These are phyloP conservation scores for Furcasterigmium sp. DNA, from an alignment of 2,329 filamentous ascomycete species.

Conservation along the genomic window DNA sequence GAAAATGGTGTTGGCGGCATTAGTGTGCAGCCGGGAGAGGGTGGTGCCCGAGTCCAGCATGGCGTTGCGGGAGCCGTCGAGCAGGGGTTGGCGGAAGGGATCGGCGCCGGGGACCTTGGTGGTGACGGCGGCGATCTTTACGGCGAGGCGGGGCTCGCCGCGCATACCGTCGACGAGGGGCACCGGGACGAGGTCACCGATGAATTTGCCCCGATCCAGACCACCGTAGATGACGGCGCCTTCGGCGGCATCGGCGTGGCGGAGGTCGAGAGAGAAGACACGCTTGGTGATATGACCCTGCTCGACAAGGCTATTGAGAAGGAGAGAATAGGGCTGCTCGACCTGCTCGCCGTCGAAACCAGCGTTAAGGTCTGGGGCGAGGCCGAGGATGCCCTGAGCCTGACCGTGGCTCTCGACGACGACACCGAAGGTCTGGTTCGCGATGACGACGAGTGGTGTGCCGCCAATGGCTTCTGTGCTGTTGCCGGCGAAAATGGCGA, in stretches of 20 bases:
- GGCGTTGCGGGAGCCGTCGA: slow-evolving; percentile 28
- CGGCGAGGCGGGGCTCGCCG: slow-evolving; percentile 30
- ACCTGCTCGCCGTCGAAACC: slow-evolving; percentile 25
- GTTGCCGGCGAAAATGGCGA: slow-evolving; percentile 36
- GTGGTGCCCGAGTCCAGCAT: slow-evolving; percentile 51
- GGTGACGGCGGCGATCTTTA: slow-evolving; percentile 24
- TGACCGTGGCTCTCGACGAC: slow-evolving; percentile 38
- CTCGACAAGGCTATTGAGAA: slow-evolving; percentile 42
- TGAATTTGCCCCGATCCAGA: slow-evolving; percentile 45
- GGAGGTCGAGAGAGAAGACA: slow-evolving; percentile 46
- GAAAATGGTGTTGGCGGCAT: slow-evolving; percentile 36
- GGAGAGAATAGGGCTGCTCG: slow-evolving; percentile 41
- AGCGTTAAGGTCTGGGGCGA: slow-evolving; percentile 34
- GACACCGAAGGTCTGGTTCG: slow-evolving; percentile 45
- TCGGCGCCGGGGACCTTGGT: slow-evolving; percentile 18
- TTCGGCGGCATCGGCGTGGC: slow-evolving; percentile 32
- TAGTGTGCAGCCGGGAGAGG: slow-evolving; percentile 37
- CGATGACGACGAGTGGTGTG: slow-evolving; percentile 16
- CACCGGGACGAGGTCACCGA: slow-evolving; percentile 36
- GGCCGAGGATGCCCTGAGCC: slow-evolving; percentile 43
- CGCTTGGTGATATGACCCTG: slow-evolving; percentile 43
- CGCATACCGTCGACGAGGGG: slow-evolving; percentile 32
- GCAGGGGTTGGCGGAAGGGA: slow-evolving; percentile 17
- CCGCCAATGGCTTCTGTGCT: slow-evolving; percentile 1
- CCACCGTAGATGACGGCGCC: slow-evolving; percentile 51